Evolutionary conservation across 179 eudicot species (phyloP).

Genomic region (Silene vulgaris): DNA sequence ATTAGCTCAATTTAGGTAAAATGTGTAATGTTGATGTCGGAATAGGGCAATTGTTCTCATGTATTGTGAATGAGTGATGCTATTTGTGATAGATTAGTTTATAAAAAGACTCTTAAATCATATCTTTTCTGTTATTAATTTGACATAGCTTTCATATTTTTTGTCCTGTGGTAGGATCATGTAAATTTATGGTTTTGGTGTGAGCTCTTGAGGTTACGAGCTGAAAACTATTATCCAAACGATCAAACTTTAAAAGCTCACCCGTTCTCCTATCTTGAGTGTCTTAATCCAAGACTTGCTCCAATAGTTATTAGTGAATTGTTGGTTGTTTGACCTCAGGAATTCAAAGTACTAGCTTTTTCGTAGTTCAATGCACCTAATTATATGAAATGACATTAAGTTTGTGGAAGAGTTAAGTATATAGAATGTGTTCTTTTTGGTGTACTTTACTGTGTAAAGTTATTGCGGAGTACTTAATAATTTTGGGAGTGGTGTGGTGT

Average conservation of each 20-base stretch:
- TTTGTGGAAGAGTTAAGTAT: neutral
- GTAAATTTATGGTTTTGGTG: slow-evolving; percentile 1
- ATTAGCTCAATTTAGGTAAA: neutral
- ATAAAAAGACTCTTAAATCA: no score
- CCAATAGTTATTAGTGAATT: neutral
- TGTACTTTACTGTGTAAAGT: neutral
- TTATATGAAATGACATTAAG: neutral
- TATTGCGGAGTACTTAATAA: neutral
- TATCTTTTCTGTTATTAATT: no score
- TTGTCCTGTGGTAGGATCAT: neutral
- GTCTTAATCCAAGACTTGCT: neutral
- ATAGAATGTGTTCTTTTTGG: neutral
- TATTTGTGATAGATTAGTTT: no score
- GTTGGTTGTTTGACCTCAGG: neutral
- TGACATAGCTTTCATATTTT: neutral
- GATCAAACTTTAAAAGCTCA: neutral
- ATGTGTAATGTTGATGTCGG: neutral
- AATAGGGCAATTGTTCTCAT: neutral
- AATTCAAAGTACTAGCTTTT: neutral
- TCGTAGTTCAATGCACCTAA: neutral
- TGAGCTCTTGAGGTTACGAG: neutral
- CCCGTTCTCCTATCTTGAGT: neutral
- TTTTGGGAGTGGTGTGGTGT: neutral
- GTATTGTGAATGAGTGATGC: no score
- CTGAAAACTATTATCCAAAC: neutral